These are phyloP conservation scores for Sisymbrium irio DNA, from an alignment of 345 rosid species.

Conservation along the genomic window DNA sequence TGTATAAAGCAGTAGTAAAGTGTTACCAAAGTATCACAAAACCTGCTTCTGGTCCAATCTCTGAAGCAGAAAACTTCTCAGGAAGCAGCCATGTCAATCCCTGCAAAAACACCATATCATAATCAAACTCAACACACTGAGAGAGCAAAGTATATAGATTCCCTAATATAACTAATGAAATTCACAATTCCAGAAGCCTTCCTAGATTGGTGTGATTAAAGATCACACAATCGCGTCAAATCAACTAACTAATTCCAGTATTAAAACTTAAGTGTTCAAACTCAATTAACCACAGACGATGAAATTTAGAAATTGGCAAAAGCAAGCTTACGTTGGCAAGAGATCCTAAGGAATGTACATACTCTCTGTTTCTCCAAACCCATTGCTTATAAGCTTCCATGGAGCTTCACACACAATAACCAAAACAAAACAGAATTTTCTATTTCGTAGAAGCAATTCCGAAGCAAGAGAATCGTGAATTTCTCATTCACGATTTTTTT, in stretches of 20 bases:
- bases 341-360: conserved; percentile 86
- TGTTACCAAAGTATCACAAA: conserved; percentile 88
- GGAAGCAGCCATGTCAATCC: conserved; percentile 97
- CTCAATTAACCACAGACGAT: no score
- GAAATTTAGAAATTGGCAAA: no score
- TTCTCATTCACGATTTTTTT: neutral
- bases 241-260: neutral
- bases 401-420: neutral
- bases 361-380: conserved; percentile 84
- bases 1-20: conserved; percentile 47
- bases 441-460: neutral
- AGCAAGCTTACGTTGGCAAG: conserved; percentile 85
- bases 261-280: neutral
- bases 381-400: conserved; percentile 93
- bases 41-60: conserved; percentile 99
- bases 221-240: neutral
- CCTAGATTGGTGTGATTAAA: neutral
- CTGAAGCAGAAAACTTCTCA: conserved; percentile 82
- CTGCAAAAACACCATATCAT: conserved; percentile 43
- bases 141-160: no score
- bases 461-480: neutral
- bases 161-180: neutral
- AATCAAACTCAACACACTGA: neutral
- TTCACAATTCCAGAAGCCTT: neutral
- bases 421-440: neutral